A percentile compares a stretch with the other conserved stretches of the same genome.
These are phyloP conservation scores for Cystobasidium tubakii DNA, from an alignment of 768 basidiomycete species.

Conservation along the genomic window DNA sequence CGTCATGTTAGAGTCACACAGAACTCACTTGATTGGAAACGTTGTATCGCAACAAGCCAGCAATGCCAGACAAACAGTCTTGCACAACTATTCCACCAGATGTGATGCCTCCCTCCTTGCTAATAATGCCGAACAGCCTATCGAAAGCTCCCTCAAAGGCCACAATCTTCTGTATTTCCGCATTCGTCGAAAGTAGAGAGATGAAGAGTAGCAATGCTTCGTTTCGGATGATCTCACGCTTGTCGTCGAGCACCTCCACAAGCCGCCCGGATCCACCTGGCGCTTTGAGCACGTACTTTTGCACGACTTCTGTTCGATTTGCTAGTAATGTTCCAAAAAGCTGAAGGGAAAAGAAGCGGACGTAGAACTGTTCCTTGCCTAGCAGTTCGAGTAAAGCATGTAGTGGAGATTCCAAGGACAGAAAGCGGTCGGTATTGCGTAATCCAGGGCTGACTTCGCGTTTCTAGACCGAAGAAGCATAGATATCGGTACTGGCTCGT, in stretches of 20 bases:
- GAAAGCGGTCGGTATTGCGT: slow-evolving; percentile 72
- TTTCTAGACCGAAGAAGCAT: slow-evolving; percentile 17
- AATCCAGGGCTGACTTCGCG: slow-evolving; percentile 54
- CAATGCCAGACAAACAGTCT: slow-evolving; percentile 77
- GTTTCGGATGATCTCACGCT: slow-evolving; percentile 79
- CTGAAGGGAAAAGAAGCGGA: slow-evolving; percentile 75
- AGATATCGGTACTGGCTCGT: not conserved
- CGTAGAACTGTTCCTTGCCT: slow-evolving; percentile 71
- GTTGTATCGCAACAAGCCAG: slow-evolving; percentile 83
- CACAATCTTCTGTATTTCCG: slow-evolving; percentile 88
- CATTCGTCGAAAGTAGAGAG: slow-evolving; percentile 71
- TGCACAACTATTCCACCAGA: slow-evolving; percentile 72
- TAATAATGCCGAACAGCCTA: slow-evolving; percentile 80
- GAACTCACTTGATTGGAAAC: slow-evolving; percentile 77
- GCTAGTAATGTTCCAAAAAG: slow-evolving; percentile 71
- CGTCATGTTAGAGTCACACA: too few species aligned
- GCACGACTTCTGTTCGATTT: slow-evolving; percentile 73
- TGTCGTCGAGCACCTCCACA: slow-evolving; percentile 71
- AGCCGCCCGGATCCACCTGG: slow-evolving; percentile 63
- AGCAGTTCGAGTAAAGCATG: slow-evolving; percentile 74
- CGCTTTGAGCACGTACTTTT: slow-evolving; percentile 84
- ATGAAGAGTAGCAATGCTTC: slow-evolving; percentile 81
- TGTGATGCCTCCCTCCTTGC: slow-evolving; percentile 82
- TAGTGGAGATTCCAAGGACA: slow-evolving; percentile 64
- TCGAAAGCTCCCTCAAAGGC: slow-evolving; percentile 97